A percentile compares a stretch with the other conserved stretches of the same genome.
Evolutionary conservation across 2,329 filamentous ascomycete genomes (phyloP).

Genomic region (Uncinocarpus reesii): DNA sequence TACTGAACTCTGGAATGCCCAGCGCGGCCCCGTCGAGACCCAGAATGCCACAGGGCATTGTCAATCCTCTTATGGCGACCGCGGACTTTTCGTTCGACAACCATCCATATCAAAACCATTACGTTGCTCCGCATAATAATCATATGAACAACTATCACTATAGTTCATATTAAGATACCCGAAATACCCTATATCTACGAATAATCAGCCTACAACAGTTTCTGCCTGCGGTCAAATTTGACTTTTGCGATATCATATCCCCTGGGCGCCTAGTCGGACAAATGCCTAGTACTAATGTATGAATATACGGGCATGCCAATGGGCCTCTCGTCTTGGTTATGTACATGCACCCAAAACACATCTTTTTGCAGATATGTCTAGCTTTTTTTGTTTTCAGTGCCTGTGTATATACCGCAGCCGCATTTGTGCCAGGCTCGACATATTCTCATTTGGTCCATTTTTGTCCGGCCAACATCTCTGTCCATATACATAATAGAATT

Average conservation of each 20-base stretch:
- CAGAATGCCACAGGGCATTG: slow-evolving; percentile 38
- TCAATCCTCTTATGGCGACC: slow-evolving; percentile 60
- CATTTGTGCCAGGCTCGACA: not conserved
- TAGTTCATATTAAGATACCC: slow-evolving; percentile 13
- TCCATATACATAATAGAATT: not conserved
- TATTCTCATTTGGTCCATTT: not conserved
- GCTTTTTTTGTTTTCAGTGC: not conserved
- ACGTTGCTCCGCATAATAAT: slow-evolving; percentile 57
- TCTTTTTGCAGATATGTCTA: not conserved
- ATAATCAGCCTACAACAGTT: too few relatives aligned
- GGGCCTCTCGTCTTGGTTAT: not conserved
- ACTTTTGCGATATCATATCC: not conserved
- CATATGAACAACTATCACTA: slow-evolving; percentile 24
- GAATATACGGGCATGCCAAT: slow-evolving; percentile 1
- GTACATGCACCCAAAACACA: not conserved
- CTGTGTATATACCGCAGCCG: slow-evolving; percentile 1
- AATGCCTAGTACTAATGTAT: slow-evolving; percentile 4
- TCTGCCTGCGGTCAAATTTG: too few relatives aligned
- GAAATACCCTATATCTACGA: not conserved
- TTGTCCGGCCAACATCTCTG: not conserved
- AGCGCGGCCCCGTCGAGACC: slow-evolving; percentile 24
- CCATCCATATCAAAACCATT: slow-evolving; percentile 72
- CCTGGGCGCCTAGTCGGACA: not conserved
- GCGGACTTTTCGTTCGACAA: slow-evolving; percentile 69
- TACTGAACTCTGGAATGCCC: slow-evolving; percentile 20